Base-by-base conservation (phyloP, 257 asterid genomes). In the Nicotiana knightiana region DNA sequence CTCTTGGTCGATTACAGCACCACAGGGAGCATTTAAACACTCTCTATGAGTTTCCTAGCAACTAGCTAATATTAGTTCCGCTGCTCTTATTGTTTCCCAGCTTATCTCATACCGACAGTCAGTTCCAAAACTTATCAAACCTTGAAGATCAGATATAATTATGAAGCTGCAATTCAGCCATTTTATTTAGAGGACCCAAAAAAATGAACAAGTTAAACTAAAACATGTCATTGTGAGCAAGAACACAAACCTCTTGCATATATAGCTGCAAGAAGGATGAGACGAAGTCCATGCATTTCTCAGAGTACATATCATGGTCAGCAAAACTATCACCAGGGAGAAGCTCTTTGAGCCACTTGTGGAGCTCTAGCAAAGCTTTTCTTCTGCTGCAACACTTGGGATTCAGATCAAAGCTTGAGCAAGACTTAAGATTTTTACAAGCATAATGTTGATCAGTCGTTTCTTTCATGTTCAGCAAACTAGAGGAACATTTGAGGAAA, bases 181-280 rank as follows among this genome's bases (percentile, higher is more conserved):
- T 48, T 76, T 55, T 51, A n/a, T 68, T 16, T 63, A 77, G 57
- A 82, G 59, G 9, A 64, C 46, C 64, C 70, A 65, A 83, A 57
- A 9, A 65, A 37, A 37, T 35, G 30, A 68, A 67, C 30, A 81
- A 67, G n/a, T 3, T 24, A 26, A 65, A 77, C 43, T 15, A 21
- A 57, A 39, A 77, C 51, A 66, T 28, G 32, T 16, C 79, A 80
- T 11, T 61, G 54, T 28, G 39, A 70, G 63, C 81, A 76, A 83
- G 84, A 85, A 86, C 66, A 75, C 79, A 75, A 85, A 95, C 97
- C 99, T 96, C 99, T 10, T 91, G 97, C 93, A 94, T 89, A 86
- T 83, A 96, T 76, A 96, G 88, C 92, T 89, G 93, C 77, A 94
- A 86, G 87, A 96, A 94, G 90, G 93, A 89, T 81, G 79, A 82